A percentile compares a stretch with the other conserved stretches of the same genome.
Evolutionary conservation across 345 rosid species (phyloP).

Genomic region (Corchorus capsularis): DNA sequence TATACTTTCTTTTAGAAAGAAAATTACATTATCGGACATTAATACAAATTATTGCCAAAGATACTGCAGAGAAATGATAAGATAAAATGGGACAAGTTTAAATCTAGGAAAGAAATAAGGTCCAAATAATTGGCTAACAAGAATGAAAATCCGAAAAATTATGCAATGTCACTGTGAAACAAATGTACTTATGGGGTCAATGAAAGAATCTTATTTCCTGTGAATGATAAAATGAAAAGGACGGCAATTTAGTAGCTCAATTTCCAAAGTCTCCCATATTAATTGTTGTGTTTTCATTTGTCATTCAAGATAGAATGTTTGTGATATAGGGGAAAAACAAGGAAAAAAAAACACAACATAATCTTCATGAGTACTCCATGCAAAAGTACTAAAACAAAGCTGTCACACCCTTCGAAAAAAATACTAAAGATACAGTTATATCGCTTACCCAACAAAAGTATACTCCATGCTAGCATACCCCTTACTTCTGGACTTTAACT

Average conservation of each 20-base stretch:
- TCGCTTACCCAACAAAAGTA: constrained; percentile 71
- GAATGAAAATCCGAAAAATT: not conserved
- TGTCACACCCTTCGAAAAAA: not conserved
- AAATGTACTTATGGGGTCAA: not conserved
- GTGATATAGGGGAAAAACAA: not conserved
- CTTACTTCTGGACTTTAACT: constrained; percentile 89
- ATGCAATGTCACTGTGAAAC: not conserved
- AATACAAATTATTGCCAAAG: not conserved
- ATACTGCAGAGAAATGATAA: not conserved
- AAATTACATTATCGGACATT: not conserved
- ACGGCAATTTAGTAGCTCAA: not conserved
- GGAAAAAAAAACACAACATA: not conserved
- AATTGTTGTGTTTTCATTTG: not conserved
- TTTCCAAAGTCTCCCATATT: constrained; percentile 5
- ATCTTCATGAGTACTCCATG: not conserved
- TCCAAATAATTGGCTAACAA: constrained; percentile 1
- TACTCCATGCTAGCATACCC: constrained; percentile 99
- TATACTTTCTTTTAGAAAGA: not conserved
- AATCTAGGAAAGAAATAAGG: not conserved
- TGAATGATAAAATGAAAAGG: not conserved
- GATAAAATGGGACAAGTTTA: not conserved
- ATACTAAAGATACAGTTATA: not conserved
- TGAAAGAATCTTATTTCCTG: not conserved
- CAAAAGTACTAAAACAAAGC: not conserved
- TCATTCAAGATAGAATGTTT: not conserved